A percentile compares a stretch with the other conserved stretches of the same genome.
phyloP scores from a whole-genome alignment of 805 yeast genomes.

The Monosporozyma aerobia region DNA sequence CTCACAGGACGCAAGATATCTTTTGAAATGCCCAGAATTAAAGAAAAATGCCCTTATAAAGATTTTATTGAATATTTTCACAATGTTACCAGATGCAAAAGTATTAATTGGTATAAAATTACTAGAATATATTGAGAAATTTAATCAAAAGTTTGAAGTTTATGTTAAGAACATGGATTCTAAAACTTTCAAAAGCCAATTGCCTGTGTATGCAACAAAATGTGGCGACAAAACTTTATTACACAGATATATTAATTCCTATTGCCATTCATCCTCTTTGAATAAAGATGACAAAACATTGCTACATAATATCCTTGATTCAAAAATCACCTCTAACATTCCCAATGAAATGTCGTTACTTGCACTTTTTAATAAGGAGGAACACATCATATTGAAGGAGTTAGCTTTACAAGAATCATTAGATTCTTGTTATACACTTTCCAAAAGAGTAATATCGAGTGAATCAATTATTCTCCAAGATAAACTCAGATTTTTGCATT shows the following conservation, averaged over 20 bases:
- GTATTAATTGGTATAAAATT: constrained; percentile 25
- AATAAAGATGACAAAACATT: background rate
- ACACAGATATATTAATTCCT: background rate
- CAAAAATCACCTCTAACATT: no score
- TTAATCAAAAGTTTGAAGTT: constrained; percentile 13
- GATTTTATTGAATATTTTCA: constrained; percentile 17
- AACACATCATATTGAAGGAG: background rate
- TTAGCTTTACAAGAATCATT: background rate
- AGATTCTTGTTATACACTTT: background rate
- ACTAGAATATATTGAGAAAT: constrained; percentile 22
- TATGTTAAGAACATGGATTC: constrained; percentile 19
- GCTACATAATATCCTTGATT: background rate
- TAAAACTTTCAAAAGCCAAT: constrained; percentile 12
- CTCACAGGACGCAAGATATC: constrained; percentile 20
- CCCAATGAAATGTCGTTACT: background rate
- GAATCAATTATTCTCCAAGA: background rate
- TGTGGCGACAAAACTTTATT: background rate
- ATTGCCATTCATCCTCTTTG: background rate
- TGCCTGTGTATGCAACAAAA: constrained; percentile 4
- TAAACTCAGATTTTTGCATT: background rate
- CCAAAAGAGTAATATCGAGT: background rate
- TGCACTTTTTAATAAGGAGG: background rate
- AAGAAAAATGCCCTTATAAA: constrained; percentile 19
- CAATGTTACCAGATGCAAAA: constrained; percentile 13
- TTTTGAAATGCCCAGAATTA: constrained; percentile 12